Evolutionary conservation across 208 protist species (phyloP).

Genomic region (Trichomonas vaginalis): DNA sequence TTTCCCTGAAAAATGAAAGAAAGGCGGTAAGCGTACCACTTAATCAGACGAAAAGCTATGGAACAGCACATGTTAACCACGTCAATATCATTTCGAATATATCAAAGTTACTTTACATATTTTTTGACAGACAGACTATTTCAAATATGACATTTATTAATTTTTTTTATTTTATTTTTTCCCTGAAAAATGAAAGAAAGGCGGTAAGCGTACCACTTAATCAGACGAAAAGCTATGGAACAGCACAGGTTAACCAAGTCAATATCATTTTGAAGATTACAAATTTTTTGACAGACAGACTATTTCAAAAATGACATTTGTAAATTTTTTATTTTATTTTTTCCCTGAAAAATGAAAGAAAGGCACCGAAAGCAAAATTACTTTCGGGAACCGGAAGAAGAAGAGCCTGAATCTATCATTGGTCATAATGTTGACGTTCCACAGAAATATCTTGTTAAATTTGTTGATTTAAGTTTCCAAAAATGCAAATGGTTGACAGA

Average conservation of each 20-base stretch:
- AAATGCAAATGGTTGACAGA: background rate
- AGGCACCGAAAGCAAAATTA: background rate
- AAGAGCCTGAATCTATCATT: background rate
- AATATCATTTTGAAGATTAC: no score
- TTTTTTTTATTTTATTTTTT: background rate
- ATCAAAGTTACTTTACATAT: no score
- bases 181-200: background rate
- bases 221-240: no score
- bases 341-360: background rate
- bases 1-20: background rate
- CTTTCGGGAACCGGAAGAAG: background rate
- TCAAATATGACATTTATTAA: background rate
- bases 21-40: no score
- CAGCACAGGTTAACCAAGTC: no score
- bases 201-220: no score
- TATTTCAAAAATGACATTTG: background rate
- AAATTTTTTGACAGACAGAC: no score
- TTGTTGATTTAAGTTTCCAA: background rate
- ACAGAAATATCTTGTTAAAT: background rate
- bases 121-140: no score
- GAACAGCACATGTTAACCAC: no score
- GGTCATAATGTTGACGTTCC: background rate
- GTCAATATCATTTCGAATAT: no score
- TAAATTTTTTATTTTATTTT: background rate
- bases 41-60: no score